Evolutionary conservation across 805 yeast genomes (phyloP).

Genomic region (Teunomyces aglyptinius): DNA sequence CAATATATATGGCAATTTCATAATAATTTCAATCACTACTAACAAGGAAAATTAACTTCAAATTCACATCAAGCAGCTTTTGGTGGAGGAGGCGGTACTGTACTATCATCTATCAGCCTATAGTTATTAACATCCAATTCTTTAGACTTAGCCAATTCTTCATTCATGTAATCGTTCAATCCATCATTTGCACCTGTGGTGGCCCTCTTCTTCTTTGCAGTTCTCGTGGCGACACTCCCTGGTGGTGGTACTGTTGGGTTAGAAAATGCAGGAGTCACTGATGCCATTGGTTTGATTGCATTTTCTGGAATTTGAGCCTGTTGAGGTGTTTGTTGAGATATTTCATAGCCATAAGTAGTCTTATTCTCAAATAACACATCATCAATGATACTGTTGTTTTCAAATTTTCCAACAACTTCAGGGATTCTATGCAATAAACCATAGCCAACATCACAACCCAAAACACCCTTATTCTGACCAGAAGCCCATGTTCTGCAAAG

Average conservation of each 20-base stretch:
- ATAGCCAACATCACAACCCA: slow-evolving; percentile 95
- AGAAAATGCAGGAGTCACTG: slow-evolving; percentile 10
- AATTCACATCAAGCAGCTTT: slow-evolving; percentile 1
- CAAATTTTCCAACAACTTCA: slow-evolving; percentile 54
- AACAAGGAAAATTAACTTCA: neutral
- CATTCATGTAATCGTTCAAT: slow-evolving; percentile 41
- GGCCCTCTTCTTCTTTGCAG: slow-evolving; percentile 27
- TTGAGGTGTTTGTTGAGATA: slow-evolving; percentile 7
- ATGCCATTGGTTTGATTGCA: slow-evolving; percentile 8
- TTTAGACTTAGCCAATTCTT: slow-evolving; percentile 42
- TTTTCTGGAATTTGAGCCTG: slow-evolving; percentile 10
- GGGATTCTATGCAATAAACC: slow-evolving; percentile 89
- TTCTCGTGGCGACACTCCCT: slow-evolving; percentile 17
- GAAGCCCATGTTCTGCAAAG: slow-evolving; percentile 65
- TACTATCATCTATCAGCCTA: slow-evolving; percentile 18
- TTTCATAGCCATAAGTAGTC: slow-evolving; percentile 17
- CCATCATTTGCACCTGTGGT: slow-evolving; percentile 21
- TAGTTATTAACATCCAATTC: slow-evolving; percentile 22
- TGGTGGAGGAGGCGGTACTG: slow-evolving; percentile 33
- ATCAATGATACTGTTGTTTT: slow-evolving; percentile 27
- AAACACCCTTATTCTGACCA: slow-evolving; percentile 61
- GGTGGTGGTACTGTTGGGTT: slow-evolving; percentile 15
- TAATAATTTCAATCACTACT: too few species aligned
- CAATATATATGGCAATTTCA: too few species aligned
- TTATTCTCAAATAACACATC: slow-evolving; percentile 34